Base-by-base conservation (phyloP, 2,329 filamentous ascomycete genomes). In the Alternaria dauci region DNA sequence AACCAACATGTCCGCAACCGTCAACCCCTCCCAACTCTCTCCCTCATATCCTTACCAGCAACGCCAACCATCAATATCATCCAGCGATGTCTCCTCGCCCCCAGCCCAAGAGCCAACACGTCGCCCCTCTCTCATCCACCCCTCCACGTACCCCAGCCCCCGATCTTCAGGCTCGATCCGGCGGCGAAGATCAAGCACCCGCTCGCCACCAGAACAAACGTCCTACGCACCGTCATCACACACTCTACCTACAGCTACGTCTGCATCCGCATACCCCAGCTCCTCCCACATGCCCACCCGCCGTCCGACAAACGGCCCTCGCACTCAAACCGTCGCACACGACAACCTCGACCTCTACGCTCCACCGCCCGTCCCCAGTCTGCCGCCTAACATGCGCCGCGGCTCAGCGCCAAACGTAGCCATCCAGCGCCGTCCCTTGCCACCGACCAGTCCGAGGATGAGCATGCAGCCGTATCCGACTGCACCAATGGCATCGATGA, bases 111-210 rank as follows among this genome's bases (percentile, higher is more conserved):
- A 56, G 11, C 38, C 20, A 18, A 59, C 60, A 4, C 62, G 65
- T 18, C 69, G 73, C 1, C 75, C 75, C 2, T 73, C 75, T 2
- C 64, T 78, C 5, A 59, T 77, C 20, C 76, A 78, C 38, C 75
- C 74, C 14, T 73, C 70, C 1, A 78, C 76, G 11, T 77, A 71
- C 56, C 76, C 76, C 2, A 69, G 57, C n/a, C 75, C 71, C 2
- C 70, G 71, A 51, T 67, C 67, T 6, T 61, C 65, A 5, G 48
- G 51, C 8, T 63, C 69, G 1, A 56, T 68, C n/a, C 70, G 69
- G 16, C 60, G 73, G 26, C 66, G 72, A n/a, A 70, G 72, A 34
- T 73, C 71, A 23, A 51, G 72, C n/a, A 56, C 67, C 8, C 69
- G 56, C 8, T 36, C 62, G 5, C 62, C 63, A 9, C 58, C 63